A percentile compares a stretch with the other conserved stretches of the same genome.
Evolutionary conservation across 495 filamentous ascomycete genomes (phyloP).

Genomic region (Aspergillus egyptiacus): DNA sequence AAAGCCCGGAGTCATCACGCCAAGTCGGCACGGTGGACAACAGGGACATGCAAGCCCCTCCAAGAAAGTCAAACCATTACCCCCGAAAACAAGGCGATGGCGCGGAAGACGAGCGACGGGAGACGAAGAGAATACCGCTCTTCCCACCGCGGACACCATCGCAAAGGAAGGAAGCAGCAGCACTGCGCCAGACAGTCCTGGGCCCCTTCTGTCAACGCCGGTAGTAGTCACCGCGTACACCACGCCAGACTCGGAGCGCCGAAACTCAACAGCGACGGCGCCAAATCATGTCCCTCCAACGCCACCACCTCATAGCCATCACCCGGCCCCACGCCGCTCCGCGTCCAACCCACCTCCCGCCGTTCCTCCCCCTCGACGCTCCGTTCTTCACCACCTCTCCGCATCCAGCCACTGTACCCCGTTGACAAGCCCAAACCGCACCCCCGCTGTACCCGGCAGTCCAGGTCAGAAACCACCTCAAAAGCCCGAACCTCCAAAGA

Average conservation of each 20-base stretch:
- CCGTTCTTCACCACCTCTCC: slow-evolving; percentile 20
- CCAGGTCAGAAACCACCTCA: slow-evolving; percentile 23
- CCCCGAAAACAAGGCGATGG: slow-evolving; percentile 42
- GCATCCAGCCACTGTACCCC: slow-evolving; percentile 23
- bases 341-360: slow-evolving; percentile 38
- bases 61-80: slow-evolving; percentile 39
- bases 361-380: slow-evolving; percentile 37
- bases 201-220: slow-evolving; percentile 15
- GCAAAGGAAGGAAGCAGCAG: slow-evolving; percentile 26
- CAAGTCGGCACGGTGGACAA: slow-evolving; percentile 52
- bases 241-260: slow-evolving; percentile 12
- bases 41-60: slow-evolving; percentile 15
- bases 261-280: slow-evolving; percentile 26
- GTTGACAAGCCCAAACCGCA: slow-evolving; percentile 17
- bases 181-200: neutral
- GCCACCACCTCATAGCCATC: slow-evolving; percentile 9
- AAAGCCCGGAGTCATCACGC: slow-evolving; percentile 80
- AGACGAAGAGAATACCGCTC: slow-evolving; percentile 13
- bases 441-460: neutral
- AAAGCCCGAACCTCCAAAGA: slow-evolving; percentile 35
- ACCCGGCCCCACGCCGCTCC: slow-evolving; percentile 26
- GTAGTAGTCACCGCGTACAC: slow-evolving; percentile 7
- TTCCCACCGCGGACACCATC: slow-evolving; percentile 19
- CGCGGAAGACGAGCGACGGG: slow-evolving; percentile 31
- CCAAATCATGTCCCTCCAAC: slow-evolving; percentile 24